A percentile compares a stretch with the other conserved stretches of the same genome.
These are phyloP conservation scores for Didymosphaeria variabile DNA, from an alignment of 2,329 filamentous ascomycete species.

Conservation along the genomic window DNA sequence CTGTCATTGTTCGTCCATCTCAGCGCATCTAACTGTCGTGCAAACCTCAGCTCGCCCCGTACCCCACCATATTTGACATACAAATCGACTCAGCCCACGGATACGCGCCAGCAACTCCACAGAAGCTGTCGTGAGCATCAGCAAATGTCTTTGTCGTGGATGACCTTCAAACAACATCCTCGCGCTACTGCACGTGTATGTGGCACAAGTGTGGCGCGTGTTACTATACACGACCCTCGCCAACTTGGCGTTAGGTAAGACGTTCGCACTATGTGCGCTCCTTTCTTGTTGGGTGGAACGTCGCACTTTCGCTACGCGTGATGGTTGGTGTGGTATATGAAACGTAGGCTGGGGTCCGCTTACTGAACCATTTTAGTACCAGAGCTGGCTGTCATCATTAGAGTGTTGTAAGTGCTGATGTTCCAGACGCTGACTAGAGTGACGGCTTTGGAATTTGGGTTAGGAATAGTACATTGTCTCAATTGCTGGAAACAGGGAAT, in stretches of 20 bases:
- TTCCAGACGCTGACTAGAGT: background rate
- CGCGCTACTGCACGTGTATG: slow-evolving; percentile 2
- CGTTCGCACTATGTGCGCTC: background rate
- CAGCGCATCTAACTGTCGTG: background rate
- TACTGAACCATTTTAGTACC: background rate
- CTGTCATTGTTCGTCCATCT: no score
- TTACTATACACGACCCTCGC: background rate
- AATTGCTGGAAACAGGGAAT: background rate
- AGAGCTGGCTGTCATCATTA: background rate
- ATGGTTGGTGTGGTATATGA: background rate
- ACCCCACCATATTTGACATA: background rate
- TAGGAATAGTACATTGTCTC: background rate
- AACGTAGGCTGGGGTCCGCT: background rate
- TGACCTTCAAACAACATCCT: background rate
- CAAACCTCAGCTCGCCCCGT: background rate
- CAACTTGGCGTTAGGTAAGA: background rate
- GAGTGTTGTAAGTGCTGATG: background rate
- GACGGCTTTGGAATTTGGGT: background rate
- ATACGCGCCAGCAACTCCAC: background rate
- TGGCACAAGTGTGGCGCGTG: background rate
- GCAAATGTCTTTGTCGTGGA: background rate
- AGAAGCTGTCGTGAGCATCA: background rate
- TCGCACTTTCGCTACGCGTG: background rate
- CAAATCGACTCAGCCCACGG: background rate
- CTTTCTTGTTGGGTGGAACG: background rate